Percentiles rank a stretch among this genome's conserved stretches.
Evolutionary conservation across 1,284 basidiomycete species (phyloP).

Genomic region (Rhizoctonia solani): DNA sequence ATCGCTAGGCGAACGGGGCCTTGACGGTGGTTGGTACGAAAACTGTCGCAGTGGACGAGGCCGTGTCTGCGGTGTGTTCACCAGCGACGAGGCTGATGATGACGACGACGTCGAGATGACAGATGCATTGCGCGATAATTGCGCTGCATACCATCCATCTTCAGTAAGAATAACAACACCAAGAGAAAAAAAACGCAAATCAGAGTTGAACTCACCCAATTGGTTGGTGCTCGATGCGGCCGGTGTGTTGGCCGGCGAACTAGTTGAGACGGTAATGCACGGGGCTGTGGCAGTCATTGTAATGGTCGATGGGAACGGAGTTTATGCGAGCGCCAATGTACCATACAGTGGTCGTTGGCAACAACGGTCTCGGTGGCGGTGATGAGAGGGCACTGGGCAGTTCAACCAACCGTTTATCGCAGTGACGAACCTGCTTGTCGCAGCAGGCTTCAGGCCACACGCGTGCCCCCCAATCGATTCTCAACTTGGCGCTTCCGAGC

Average conservation of each 20-base stretch:
- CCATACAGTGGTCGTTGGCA: conserved; percentile 1
- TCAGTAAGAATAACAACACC: neutral
- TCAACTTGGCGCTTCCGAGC: conserved; percentile 11
- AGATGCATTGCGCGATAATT: conserved; percentile 70
- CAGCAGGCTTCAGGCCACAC: neutral
- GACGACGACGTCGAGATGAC: conserved; percentile 61
- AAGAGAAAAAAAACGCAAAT: neutral
- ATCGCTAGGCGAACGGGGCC: conserved; percentile 55
- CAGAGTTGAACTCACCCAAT: neutral
- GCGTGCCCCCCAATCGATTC: conserved; percentile 23
- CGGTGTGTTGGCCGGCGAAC: conserved; percentile 2
- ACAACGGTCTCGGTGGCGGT: too few species aligned
- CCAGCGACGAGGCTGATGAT: conserved; percentile 37
- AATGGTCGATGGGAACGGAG: neutral
- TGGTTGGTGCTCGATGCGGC: conserved; percentile 1
- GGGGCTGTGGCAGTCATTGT: conserved; percentile 14
- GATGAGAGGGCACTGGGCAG: too few species aligned
- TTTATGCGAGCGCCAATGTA: conserved; percentile 13
- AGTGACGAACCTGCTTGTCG: neutral
- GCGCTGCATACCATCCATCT: conserved; percentile 5
- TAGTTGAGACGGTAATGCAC: conserved; percentile 20
- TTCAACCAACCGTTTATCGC: neutral
- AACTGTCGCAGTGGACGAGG: conserved; percentile 53
- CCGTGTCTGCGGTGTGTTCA: conserved; percentile 57
- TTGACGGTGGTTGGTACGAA: conserved; percentile 46